phyloP scores from a whole-genome alignment of 2,329 filamentous ascomycete genomes.

The Sporothrix globosa region DNA sequence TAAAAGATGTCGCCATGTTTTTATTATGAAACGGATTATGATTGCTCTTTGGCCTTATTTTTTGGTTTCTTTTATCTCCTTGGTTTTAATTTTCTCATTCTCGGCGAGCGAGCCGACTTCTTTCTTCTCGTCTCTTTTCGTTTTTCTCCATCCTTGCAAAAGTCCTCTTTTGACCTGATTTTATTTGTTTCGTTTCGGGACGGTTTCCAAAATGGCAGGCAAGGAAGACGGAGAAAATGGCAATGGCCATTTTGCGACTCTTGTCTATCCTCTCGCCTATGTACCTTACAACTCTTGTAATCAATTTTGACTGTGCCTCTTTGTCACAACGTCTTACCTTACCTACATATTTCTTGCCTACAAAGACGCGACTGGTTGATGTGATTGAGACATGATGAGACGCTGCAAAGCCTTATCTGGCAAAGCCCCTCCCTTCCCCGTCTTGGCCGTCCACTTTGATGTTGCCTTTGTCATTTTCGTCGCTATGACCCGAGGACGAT shows the following conservation, averaged over 20 bases:
- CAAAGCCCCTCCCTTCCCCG: background rate
- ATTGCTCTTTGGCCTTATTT: slow-evolving; percentile 14
- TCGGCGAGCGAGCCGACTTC: slow-evolving; percentile 13
- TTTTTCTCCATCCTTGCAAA: background rate
- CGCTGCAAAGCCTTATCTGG: background rate
- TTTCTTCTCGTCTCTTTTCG: background rate
- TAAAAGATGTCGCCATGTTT: background rate
- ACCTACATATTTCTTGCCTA: background rate
- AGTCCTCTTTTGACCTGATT: slow-evolving; percentile 20
- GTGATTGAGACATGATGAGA: slow-evolving; percentile 23
- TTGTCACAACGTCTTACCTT: background rate
- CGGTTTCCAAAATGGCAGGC: slow-evolving; percentile 18
- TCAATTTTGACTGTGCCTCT: slow-evolving; percentile 15
- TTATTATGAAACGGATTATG: slow-evolving; percentile 2
- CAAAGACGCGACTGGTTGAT: slow-evolving; percentile 7
- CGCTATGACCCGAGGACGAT: slow-evolving; percentile 8
- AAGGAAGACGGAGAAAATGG: background rate
- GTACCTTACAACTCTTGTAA: slow-evolving; percentile 20
- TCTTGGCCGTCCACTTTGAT: too few species aligned
- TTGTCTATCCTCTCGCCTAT: background rate
- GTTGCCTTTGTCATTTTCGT: background rate
- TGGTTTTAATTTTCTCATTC: background rate
- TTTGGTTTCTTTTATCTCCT: slow-evolving; percentile 15
- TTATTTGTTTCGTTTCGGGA: slow-evolving; percentile 21
- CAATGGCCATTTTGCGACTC: background rate